Evolutionary conservation across 2,329 filamentous ascomycete species (phyloP), one percentile per base, ranked within the genome.

Genomic region (Ophiostoma himal-ulmi): DNA sequence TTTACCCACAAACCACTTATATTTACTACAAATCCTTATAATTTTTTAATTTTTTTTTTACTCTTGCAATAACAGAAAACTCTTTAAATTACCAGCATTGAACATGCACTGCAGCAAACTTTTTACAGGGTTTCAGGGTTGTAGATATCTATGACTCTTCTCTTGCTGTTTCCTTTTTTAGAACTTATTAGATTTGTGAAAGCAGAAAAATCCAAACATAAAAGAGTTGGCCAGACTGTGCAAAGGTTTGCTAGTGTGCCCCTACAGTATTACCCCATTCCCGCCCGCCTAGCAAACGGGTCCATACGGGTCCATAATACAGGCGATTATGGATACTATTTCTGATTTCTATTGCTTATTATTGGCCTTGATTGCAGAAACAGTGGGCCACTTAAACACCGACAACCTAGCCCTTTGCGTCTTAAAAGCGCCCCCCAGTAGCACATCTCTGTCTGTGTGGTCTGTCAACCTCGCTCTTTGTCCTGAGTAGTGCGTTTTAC

Each of bases 51-150:
- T 20, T 54, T 26, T 20, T 5, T 30, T 30, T 30, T 30, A 3
- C 2, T 30, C 30, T 30, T 30, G 30, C 30, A 30, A 3, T 3
- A 30, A 30, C 30, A 30, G 54, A 60, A 64, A 34, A 64, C 30
- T 64, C 57, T 34, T 34, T 64, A 36, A 57, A 57, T 26, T 57
- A 26, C 14, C 22, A 26, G 52, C 52, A n/a, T 6, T 39, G 8
- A 7, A 22, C 52, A 10, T 57, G 22, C 52, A 57, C 52, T 30
- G 30, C 52, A 57, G 52, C 52, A 57, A 57, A 22, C 22, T 26
- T 57, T 57, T 57, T 57, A 57, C 52, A 26, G 52, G 52, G n/a
- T 57, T 57, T 20, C 52, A 48, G 44, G 44, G 44, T 48, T 48
- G 39, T 44, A 30, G 37, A n/a, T n/a, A 20, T 57, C 22, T 57